Evolutionary conservation across 768 basidiomycete genomes (phyloP).

Genomic region (Macrocybe gigantea): DNA sequence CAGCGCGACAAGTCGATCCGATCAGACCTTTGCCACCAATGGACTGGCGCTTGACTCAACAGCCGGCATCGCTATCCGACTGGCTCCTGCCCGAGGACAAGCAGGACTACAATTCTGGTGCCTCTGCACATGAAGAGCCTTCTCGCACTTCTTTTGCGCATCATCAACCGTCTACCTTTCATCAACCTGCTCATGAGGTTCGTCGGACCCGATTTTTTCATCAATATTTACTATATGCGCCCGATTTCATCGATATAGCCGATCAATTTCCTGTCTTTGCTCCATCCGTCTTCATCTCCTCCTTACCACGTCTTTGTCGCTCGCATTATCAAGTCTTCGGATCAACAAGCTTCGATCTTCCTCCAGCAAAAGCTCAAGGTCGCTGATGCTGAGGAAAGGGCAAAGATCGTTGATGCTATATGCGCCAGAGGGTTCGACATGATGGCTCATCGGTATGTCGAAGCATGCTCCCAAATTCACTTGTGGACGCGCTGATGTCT

Average conservation of each 20-base stretch:
- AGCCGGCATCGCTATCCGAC: constrained; percentile 23
- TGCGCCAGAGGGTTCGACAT: constrained; percentile 82
- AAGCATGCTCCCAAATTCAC: not conserved
- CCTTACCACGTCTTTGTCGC: constrained; percentile 79
- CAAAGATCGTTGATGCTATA: constrained; percentile 84
- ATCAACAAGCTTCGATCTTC: constrained; percentile 89
- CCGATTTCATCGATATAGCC: constrained; percentile 40
- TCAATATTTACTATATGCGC: constrained; percentile 14
- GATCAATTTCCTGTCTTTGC: constrained; percentile 81
- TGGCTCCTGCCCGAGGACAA: constrained; percentile 35
- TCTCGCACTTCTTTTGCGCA: constrained; percentile 23
- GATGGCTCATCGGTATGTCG: constrained; percentile 78
- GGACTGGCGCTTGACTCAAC: not conserved
- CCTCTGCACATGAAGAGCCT: constrained; percentile 17
- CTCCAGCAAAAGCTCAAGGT: constrained; percentile 88
- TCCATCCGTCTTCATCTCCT: constrained; percentile 81
- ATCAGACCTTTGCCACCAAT: not conserved
- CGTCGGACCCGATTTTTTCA: constrained; percentile 14
- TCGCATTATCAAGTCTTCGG: constrained; percentile 84
- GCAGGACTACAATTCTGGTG: constrained; percentile 20
- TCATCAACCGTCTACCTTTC: constrained; percentile 20
- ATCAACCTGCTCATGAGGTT: constrained; percentile 42
- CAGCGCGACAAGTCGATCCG: not conserved
- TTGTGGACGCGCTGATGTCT: constrained; percentile 1
- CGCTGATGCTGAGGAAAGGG: constrained; percentile 69